Evolutionary conservation across 768 basidiomycete species (phyloP).

Genomic region (Chlorophyllum brunneum): DNA sequence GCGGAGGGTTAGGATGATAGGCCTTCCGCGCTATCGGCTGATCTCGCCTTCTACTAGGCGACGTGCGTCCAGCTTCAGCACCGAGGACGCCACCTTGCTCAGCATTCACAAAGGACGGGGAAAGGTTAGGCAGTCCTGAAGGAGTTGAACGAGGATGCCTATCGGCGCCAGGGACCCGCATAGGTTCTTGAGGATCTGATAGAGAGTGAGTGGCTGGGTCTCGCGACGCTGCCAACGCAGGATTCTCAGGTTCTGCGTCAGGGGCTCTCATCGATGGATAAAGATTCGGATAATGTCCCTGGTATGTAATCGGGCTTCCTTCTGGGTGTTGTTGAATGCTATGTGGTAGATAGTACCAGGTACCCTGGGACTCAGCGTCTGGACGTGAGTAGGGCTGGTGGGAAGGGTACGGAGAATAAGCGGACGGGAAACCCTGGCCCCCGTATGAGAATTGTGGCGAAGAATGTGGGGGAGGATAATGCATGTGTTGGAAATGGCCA

Average conservation of each 20-base stretch:
- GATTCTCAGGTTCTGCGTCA: constrained; percentile 15
- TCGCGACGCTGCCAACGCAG: constrained; percentile 14
- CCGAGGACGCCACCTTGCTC: constrained; percentile 16
- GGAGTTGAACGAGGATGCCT: no score
- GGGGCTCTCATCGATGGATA: constrained; percentile 24
- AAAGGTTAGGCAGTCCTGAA: no score
- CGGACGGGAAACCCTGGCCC: constrained; percentile 29
- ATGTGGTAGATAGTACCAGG: constrained; percentile 51
- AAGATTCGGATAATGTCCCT: constrained; percentile 26
- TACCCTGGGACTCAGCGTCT: constrained; percentile 35
- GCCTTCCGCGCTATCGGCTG: constrained; percentile 40
- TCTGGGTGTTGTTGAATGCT: constrained; percentile 22
- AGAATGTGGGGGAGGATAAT: constrained; percentile 27
- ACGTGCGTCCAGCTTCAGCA: no score
- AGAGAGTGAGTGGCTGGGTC: no score
- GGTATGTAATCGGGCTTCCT: constrained; percentile 26
- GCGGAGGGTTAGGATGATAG: constrained; percentile 70
- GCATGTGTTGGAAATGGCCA: constrained; percentile 28
- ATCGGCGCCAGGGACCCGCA: no score
- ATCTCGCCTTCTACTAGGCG: constrained; percentile 17
- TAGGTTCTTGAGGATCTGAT: no score
- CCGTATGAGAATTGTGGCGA: constrained; percentile 35
- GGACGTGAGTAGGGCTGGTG: constrained; percentile 18
- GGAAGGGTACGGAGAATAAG: constrained; percentile 28
- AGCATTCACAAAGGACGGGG: no score